Evolutionary conservation across 805 yeast genomes (phyloP).

Genomic region (Peterozyma xylosa): DNA sequence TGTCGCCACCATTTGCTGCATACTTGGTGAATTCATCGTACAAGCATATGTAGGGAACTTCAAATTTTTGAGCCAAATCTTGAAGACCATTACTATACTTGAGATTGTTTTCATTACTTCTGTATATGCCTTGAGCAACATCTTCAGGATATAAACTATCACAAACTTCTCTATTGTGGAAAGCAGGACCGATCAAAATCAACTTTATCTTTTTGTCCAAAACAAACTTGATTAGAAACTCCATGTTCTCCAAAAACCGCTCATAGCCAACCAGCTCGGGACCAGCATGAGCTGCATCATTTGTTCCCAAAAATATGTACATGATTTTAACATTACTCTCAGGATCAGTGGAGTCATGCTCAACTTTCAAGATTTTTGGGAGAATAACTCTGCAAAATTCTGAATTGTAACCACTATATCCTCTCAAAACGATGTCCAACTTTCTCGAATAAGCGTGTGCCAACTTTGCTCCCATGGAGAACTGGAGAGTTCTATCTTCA

Average conservation of each 20-base stretch:
- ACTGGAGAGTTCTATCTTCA: slow-evolving; percentile 10
- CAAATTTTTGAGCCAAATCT: slow-evolving; percentile 33
- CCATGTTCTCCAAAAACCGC: slow-evolving; percentile 41
- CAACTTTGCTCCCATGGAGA: slow-evolving; percentile 12
- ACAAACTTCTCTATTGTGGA: slow-evolving; percentile 41
- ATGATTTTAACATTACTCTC: slow-evolving; percentile 27
- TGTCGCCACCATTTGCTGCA: slow-evolving; percentile 21
- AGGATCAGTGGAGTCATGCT: slow-evolving; percentile 26
- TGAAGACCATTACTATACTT: slow-evolving; percentile 44
- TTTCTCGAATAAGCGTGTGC: slow-evolving; percentile 41
- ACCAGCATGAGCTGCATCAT: slow-evolving; percentile 51
- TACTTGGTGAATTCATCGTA: slow-evolving; percentile 32
- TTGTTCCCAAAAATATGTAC: slow-evolving; percentile 74
- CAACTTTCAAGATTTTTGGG: slow-evolving; percentile 42
- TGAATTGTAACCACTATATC: slow-evolving; percentile 71
- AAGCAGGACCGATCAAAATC: slow-evolving; percentile 57
- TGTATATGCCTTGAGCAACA: slow-evolving; percentile 28
- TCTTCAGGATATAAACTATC: slow-evolving; percentile 24
- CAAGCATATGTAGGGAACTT: slow-evolving; percentile 53
- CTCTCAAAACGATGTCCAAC: slow-evolving; percentile 65
- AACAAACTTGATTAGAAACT: slow-evolving; percentile 31
- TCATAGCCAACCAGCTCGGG: slow-evolving; percentile 38
- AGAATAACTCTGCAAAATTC: slow-evolving; percentile 47
- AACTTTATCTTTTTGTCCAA: slow-evolving; percentile 36
- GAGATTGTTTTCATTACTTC: slow-evolving; percentile 37